Conservation (phyloP, 1,139 yeast genomes). For the Debaryomycetaceae sp. region DNA sequence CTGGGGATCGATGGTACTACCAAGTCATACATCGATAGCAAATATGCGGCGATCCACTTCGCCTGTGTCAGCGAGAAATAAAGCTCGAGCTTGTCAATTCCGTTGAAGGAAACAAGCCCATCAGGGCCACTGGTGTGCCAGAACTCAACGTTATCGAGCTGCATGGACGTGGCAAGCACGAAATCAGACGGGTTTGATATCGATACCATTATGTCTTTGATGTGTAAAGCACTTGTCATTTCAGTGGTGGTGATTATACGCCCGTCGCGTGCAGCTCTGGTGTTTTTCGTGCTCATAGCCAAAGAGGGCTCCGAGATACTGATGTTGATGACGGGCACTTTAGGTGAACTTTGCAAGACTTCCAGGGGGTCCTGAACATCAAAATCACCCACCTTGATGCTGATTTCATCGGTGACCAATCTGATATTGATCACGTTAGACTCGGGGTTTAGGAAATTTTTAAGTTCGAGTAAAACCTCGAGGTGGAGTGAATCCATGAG, state of each 20-base stretch:
- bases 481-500: conserved; percentile 64
- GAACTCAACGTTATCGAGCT: conserved; percentile 29
- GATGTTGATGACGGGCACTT: conserved; percentile 22
- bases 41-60: conserved; percentile 33
- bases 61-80: conserved; percentile 31
- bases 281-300: conserved; percentile 20
- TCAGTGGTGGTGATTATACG: conserved; percentile 8
- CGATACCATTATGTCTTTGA: conserved; percentile 23
- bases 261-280: conserved; percentile 8
- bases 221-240: conserved; percentile 27
- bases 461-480: conserved; percentile 47
- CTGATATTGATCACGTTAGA: conserved; percentile 44
- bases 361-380: conserved; percentile 15
- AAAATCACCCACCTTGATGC: conserved; percentile 42
- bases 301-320: conserved; percentile 35
- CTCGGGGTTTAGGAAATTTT: conserved; percentile 28
- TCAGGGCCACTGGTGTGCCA: conserved; percentile 35
- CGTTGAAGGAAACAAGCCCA: conserved; percentile 28
- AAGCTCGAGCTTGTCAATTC: conserved; percentile 27
- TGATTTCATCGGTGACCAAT: conserved; percentile 46
- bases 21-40: conserved; percentile 14
- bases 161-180: conserved; percentile 18
- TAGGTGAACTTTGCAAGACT: conserved; percentile 15
- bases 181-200: conserved; percentile 22
- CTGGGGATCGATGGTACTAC: conserved; percentile 20